These are phyloP conservation scores for Phytophthora brassicae DNA, from an alignment of 352 stramenopile species.

Conservation along the genomic window DNA sequence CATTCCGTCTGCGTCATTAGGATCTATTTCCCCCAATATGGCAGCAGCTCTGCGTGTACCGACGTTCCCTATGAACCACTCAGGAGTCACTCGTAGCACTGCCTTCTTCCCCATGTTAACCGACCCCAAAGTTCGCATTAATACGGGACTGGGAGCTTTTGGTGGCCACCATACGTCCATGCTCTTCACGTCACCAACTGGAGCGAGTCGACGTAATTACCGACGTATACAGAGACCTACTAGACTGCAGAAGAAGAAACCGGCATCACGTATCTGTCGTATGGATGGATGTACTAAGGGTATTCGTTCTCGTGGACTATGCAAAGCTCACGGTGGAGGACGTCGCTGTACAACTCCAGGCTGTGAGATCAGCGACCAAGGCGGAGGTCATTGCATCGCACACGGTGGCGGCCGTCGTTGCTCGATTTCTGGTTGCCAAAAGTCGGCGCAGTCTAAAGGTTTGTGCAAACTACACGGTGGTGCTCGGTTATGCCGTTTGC, in stretches of 20 bases:
- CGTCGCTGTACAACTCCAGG: slow-evolving; percentile 73
- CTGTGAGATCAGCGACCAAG: slow-evolving; percentile 86
- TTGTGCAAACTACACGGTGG: slow-evolving; percentile 86
- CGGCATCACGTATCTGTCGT: slow-evolving; percentile 75
- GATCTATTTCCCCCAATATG: slow-evolving; percentile 37
- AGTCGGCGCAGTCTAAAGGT: slow-evolving; percentile 81
- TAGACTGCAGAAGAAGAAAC: slow-evolving; percentile 50
- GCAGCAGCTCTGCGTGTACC: slow-evolving; percentile 23
- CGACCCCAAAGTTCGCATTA: slow-evolving; percentile 28
- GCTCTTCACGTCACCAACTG: slow-evolving; percentile 32
- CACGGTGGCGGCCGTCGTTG: slow-evolving; percentile 71
- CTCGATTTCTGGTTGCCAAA: slow-evolving; percentile 64
- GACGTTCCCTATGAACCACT: slow-evolving; percentile 18
- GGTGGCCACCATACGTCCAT: slow-evolving; percentile 23
- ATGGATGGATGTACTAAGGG: slow-evolving; percentile 77
- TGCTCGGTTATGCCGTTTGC: slow-evolving; percentile 66
- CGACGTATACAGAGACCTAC: slow-evolving; percentile 21
- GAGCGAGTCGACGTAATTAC: slow-evolving; percentile 17
- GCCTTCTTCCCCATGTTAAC: slow-evolving; percentile 28
- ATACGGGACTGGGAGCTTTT: slow-evolving; percentile 14
- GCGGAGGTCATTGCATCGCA: slow-evolving; percentile 81
- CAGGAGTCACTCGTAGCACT: slow-evolving; percentile 11
- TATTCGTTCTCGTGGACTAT: slow-evolving; percentile 79
- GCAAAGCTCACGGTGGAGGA: slow-evolving; percentile 83
- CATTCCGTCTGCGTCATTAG: slow-evolving; percentile 26